A percentile compares a stretch with the other conserved stretches of the same genome.
Conservation (phyloP, 2,329 filamentous ascomycete species). For the Apiospora sp. region DNA sequence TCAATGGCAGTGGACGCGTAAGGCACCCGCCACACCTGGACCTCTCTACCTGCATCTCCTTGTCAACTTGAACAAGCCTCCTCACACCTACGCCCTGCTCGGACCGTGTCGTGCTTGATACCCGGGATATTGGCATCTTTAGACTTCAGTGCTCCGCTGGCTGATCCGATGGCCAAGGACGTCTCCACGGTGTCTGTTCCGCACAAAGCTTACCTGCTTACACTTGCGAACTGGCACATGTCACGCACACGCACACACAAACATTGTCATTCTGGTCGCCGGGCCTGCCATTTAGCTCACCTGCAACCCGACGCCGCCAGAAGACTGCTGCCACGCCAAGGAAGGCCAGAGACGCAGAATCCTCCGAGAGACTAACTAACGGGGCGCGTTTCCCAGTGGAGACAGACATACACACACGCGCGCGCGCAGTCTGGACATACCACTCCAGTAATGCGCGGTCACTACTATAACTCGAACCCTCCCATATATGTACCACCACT, state of each 20-base stretch:
- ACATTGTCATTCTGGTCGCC: background rate
- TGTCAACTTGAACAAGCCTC: background rate
- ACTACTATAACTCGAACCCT: background rate
- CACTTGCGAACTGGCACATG: background rate
- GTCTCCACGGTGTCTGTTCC: background rate
- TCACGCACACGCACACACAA: background rate
- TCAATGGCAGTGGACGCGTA: background rate
- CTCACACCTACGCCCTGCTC: background rate
- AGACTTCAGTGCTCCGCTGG: background rate
- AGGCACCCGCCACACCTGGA: background rate
- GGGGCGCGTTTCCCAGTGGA: background rate
- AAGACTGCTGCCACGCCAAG: slow-evolving; percentile 15
- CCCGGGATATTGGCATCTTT: slow-evolving; percentile 3
- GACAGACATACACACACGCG: background rate
- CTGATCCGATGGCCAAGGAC: slow-evolving; percentile 1
- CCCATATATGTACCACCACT: slow-evolving; percentile 14
- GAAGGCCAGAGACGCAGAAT: background rate
- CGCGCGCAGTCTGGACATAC: too few relatives aligned
- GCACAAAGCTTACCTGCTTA: background rate
- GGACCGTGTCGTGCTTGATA: slow-evolving; percentile 11
- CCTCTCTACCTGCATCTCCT: background rate
- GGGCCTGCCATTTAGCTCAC: background rate
- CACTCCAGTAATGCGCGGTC: background rate
- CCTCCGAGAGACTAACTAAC: background rate
- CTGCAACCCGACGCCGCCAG: slow-evolving; percentile 5